These are phyloP conservation scores for Hypericum perforatum DNA, from an alignment of 345 rosid genomes.

Conservation along the genomic window DNA sequence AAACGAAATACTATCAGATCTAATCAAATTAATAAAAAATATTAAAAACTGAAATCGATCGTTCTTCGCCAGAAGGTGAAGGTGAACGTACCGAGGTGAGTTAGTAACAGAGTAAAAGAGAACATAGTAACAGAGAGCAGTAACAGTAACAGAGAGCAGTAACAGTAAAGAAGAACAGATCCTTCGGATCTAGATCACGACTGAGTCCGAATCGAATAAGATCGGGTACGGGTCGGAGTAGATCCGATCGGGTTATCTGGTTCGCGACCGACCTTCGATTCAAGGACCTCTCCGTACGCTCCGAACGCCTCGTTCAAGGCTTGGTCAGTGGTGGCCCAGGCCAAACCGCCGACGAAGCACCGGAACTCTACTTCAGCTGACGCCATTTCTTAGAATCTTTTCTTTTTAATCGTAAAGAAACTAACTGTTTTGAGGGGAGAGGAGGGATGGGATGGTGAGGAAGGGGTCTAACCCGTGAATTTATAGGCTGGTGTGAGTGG, in stretches of 20 bases:
- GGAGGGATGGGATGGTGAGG: too few relatives aligned
- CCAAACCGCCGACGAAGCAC: conserved; percentile 94
- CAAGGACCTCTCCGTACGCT: conserved; percentile 60
- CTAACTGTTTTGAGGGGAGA: neutral
- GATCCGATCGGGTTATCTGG: conserved; percentile 31
- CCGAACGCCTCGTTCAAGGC: conserved; percentile 56
- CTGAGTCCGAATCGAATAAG: conserved; percentile 23
- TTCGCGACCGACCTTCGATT: conserved; percentile 93
- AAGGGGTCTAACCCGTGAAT: too few relatives aligned
- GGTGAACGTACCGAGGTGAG: conserved; percentile 2
- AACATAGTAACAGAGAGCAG: conserved; percentile 27
- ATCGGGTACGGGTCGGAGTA: conserved; percentile 17
- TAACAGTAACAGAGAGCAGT: conserved; percentile 60
- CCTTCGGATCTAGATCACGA: conserved; percentile 25
- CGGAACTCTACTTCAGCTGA: conserved; percentile 62
- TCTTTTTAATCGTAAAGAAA: too few relatives aligned
- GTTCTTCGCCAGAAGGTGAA: conserved; percentile 4
- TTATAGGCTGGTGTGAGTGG: too few relatives aligned
- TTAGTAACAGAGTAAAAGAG: conserved; percentile 21
- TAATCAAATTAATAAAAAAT: neutral
- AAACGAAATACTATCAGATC: neutral
- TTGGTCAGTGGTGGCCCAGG: conserved; percentile 79
- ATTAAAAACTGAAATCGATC: neutral
- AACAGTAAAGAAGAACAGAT: conserved; percentile 21
- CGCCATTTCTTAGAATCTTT: conserved; percentile 31